These are phyloP conservation scores for Cynanchum wilfordii DNA, from an alignment of 257 asterid genomes.

Conservation along the genomic window DNA sequence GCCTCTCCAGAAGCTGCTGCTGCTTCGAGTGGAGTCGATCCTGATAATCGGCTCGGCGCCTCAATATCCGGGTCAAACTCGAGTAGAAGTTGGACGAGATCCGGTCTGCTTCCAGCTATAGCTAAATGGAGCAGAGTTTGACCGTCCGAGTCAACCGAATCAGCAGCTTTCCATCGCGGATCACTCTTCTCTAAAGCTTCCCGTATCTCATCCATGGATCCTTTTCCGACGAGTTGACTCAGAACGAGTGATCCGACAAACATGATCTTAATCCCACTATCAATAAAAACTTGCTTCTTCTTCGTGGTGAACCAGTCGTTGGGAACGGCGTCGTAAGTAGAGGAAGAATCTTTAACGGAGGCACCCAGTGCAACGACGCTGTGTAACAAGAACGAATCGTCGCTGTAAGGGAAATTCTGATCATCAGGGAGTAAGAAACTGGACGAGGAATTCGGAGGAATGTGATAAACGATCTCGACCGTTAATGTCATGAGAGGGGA, in stretches of 20 bases:
- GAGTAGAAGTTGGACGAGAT: slow-evolving; percentile 62
- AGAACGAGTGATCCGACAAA: slow-evolving; percentile 56
- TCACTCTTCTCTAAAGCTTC: slow-evolving; percentile 64
- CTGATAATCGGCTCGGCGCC: slow-evolving; percentile 32
- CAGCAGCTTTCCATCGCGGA: slow-evolving; percentile 43
- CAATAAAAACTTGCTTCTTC: slow-evolving; percentile 80
- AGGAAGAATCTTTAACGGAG: slow-evolving; percentile 34
- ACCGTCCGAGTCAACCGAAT: slow-evolving; percentile 54
- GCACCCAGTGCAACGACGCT: slow-evolving; percentile 81
- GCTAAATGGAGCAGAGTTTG: slow-evolving; percentile 62
- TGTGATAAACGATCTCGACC: slow-evolving; percentile 48
- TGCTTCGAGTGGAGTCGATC: slow-evolving; percentile 66
- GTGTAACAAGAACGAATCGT: slow-evolving; percentile 53
- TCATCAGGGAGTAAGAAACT: slow-evolving; percentile 27
- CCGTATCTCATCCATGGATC: slow-evolving; percentile 65
- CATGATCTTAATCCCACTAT: slow-evolving; percentile 59
- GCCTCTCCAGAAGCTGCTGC: slow-evolving; percentile 67
- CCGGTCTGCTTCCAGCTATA: slow-evolving; percentile 52
- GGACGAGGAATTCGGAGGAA: slow-evolving; percentile 23
- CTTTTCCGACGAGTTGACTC: slow-evolving; percentile 37
- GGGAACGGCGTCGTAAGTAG: slow-evolving; percentile 43
- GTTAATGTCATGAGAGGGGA: slow-evolving; percentile 48
- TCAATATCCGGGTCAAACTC: slow-evolving; percentile 59
- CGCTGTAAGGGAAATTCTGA: slow-evolving; percentile 40
- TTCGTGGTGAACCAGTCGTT: slow-evolving; percentile 75